phyloP scores from a whole-genome alignment of 371 early-diverging fungal genomes.

The Lichtheimia ramosa region DNA sequence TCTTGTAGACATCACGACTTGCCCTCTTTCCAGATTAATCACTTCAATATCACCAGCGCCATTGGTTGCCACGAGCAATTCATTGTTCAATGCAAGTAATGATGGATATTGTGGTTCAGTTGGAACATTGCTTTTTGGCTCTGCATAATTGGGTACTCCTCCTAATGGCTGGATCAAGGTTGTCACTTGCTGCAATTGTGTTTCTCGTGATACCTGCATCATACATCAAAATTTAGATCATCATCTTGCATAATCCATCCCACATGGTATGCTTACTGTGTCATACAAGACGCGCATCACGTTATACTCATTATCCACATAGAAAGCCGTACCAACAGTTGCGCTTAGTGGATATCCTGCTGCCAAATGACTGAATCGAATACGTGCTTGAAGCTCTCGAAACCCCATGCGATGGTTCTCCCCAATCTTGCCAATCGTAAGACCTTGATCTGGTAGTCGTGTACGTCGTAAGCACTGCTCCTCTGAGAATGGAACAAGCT shows the following conservation, averaged over 20 bases:
- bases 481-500: slow-evolving; percentile 53
- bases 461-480: slow-evolving; percentile 26
- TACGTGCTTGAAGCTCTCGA: slow-evolving; percentile 66
- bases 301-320: slow-evolving; percentile 42
- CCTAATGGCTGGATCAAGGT: slow-evolving; percentile 27
- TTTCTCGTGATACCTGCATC: neutral
- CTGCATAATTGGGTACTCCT: slow-evolving; percentile 28
- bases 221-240: too few species aligned
- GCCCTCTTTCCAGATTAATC: slow-evolving; percentile 16
- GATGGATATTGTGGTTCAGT: slow-evolving; percentile 38
- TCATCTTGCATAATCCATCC: too few species aligned
- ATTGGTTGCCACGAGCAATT: slow-evolving; percentile 26
- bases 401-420: slow-evolving; percentile 40
- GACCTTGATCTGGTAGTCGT: slow-evolving; percentile 23
- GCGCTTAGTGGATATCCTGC: slow-evolving; percentile 35
- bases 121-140: slow-evolving; percentile 24
- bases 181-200: slow-evolving; percentile 7
- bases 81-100: slow-evolving; percentile 20
- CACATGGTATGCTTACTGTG: slow-evolving; percentile 31
- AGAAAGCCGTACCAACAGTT: slow-evolving; percentile 32
- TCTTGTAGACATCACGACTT: slow-evolving; percentile 14
- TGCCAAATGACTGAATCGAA: slow-evolving; percentile 68
- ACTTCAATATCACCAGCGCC: slow-evolving; percentile 39
- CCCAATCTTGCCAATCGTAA: slow-evolving; percentile 38
- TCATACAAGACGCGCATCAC: slow-evolving; percentile 38